These are phyloP conservation scores for Rhizopus sp. DNA, from an alignment of 371 early-diverging fungal species.

Conservation along the genomic window DNA sequence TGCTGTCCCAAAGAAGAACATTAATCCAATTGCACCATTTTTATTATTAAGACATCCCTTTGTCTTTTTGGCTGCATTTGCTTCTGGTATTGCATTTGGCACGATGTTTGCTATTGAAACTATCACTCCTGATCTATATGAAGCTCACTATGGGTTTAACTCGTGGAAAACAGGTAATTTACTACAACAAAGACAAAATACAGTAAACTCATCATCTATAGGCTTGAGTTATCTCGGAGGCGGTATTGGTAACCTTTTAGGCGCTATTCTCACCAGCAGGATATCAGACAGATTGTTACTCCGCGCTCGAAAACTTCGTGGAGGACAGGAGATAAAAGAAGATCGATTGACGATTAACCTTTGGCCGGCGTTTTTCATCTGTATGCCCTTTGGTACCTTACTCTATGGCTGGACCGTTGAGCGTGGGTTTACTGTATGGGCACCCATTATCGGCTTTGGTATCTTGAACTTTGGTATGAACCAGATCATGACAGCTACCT, in stretches of 20 bases:
- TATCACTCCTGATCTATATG: slow-evolving; percentile 37
- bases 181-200: not conserved
- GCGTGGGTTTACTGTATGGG: slow-evolving; percentile 31
- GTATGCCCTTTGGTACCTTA: slow-evolving; percentile 42
- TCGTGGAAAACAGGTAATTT: slow-evolving; percentile 43
- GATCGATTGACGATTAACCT: slow-evolving; percentile 46
- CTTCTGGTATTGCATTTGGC: slow-evolving; percentile 54
- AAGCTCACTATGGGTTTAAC: slow-evolving; percentile 34
- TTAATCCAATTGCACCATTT: slow-evolving; percentile 38
- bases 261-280: slow-evolving; percentile 35
- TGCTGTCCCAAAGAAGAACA: slow-evolving; percentile 4
- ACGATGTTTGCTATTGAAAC: slow-evolving; percentile 51
- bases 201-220: not conserved
- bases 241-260: slow-evolving; percentile 30
- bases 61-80: slow-evolving; percentile 45
- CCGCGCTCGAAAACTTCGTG: slow-evolving; percentile 36
- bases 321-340: slow-evolving; percentile 38
- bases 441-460: slow-evolving; percentile 42
- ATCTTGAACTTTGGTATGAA: slow-evolving; percentile 52
- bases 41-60: slow-evolving; percentile 49
- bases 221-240: slow-evolving; percentile 38
- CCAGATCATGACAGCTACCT: slow-evolving; percentile 37
- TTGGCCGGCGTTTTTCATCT: slow-evolving; percentile 38
- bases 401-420: slow-evolving; percentile 49
- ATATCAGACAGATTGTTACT: slow-evolving; percentile 42